Evolutionary conservation across 441 rosid species (phyloP), one percentile per base, ranked within the genome.

Genomic region (Pelargonium cotyledonis): DNA sequence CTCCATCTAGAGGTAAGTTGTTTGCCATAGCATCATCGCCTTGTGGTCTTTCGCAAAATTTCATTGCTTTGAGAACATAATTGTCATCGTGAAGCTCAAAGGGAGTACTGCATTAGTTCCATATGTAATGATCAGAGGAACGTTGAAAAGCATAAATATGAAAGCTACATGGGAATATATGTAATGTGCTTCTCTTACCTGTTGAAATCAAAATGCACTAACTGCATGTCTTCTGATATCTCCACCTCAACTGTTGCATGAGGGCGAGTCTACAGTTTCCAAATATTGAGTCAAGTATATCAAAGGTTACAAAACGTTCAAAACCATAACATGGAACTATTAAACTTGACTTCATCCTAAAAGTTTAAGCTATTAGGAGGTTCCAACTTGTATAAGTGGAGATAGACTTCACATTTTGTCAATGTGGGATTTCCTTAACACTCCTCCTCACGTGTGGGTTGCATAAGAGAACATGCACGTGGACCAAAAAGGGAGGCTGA

Each of bases 191-290:
- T 55, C 47, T 10, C 66, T 70, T 76, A 95, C 99, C 95, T 95
- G 78, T 89, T 92, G 77, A 95, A 92, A 83, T 92, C 99, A n/a
- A 95, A 95, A 79, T 95, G 99, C 68, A 95, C 98, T 47, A 95
- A 85, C 89, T 95, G 99, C 99, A 95, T 95, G 78, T 95, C 99
- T 85, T 95, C 99, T 53, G 99, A 95, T 83, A 95, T 92, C 82
- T 95, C 99, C 72, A 95, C 98, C 82, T 95, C 99, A 53, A 95
- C 99, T 29, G 97, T 95, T 47, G 99, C 99, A 73, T 95, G 98
- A 73, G 99, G 99, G 21, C 96, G 94, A 15, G 99, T 95, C 98
- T 95, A 68, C 68, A 60, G 41, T 75, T 73, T 49, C 70, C 72
- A 69, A 58, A 69, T n/a, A 15, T 55, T 44, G 71, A 63, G 58